A percentile compares a stretch with the other conserved stretches of the same genome.
These are phyloP conservation scores for Populus hybrid DNA, from an alignment of 441 rosid genomes.

Conservation along the genomic window DNA sequence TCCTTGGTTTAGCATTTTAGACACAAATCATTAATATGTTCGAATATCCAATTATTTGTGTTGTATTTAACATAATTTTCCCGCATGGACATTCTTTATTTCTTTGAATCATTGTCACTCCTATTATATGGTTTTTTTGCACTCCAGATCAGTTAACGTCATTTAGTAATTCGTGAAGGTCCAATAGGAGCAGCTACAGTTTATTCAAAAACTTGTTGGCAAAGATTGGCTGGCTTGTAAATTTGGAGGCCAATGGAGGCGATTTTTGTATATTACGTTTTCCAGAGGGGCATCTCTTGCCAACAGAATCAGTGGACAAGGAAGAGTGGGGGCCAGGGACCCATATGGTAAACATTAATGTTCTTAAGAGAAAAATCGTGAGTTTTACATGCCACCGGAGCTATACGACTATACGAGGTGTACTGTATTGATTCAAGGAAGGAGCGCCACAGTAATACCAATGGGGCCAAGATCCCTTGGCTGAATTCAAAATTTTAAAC, in stretches of 20 bases:
- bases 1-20: background rate
- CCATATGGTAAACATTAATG: background rate
- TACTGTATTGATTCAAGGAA: background rate
- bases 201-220: background rate
- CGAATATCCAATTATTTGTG: background rate
- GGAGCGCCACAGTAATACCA: constrained; percentile 5
- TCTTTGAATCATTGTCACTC: no score
- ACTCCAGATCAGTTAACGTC: no score
- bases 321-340: background rate
- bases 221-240: background rate
- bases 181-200: no score
- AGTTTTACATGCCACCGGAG: background rate
- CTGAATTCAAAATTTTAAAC: background rate
- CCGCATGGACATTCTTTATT: background rate
- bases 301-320: background rate
- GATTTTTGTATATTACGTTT: background rate
- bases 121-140: no score
- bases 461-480: background rate
- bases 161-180: no score
- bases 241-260: background rate
- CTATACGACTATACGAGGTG: no score
- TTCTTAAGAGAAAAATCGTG: background rate
- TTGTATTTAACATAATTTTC: background rate
- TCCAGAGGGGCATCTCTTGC: background rate
- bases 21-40: no score